These are phyloP conservation scores for Xylaria sp. DNA, from an alignment of 2,329 filamentous ascomycete species.

Conservation along the genomic window DNA sequence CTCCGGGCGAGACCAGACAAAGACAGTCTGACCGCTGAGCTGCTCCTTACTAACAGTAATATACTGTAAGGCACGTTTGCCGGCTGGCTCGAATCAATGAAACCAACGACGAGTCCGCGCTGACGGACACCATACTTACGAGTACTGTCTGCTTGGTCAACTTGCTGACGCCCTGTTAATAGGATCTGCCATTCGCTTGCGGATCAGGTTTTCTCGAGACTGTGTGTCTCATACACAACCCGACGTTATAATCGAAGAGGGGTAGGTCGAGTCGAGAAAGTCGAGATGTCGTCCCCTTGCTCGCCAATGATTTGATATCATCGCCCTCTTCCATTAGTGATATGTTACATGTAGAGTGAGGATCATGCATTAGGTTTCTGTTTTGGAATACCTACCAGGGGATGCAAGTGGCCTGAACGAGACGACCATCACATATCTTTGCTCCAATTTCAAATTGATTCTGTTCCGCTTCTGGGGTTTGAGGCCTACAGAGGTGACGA, in stretches of 20 bases:
- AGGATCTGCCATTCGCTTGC: slow-evolving; percentile 18
- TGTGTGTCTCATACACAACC: not conserved
- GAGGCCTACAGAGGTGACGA: not conserved
- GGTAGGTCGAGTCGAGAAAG: not conserved
- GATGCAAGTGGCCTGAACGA: slow-evolving; percentile 8
- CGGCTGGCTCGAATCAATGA: slow-evolving; percentile 6
- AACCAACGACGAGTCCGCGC: not conserved
- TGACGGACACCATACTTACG: slow-evolving; percentile 16
- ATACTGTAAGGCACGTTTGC: slow-evolving; percentile 5
- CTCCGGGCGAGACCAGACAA: slow-evolving; percentile 6
- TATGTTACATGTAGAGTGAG: slow-evolving; percentile 7
- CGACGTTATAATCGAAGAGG: not conserved
- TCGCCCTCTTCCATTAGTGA: not conserved
- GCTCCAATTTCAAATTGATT: not conserved
- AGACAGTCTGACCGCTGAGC: not conserved
- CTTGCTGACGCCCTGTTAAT: slow-evolving; percentile 14
- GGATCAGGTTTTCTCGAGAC: not conserved
- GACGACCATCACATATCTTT: not conserved
- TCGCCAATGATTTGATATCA: slow-evolving; percentile 15
- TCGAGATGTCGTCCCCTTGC: slow-evolving; percentile 5
- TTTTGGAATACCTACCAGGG: not conserved
- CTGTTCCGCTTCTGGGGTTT: not conserved
- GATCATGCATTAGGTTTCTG: slow-evolving; percentile 14
- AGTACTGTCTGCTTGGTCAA: slow-evolving; percentile 11
- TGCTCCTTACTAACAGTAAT: slow-evolving; percentile 14